phyloP scores from a whole-genome alignment of 345 rosid species.

The Balakata baccata region DNA sequence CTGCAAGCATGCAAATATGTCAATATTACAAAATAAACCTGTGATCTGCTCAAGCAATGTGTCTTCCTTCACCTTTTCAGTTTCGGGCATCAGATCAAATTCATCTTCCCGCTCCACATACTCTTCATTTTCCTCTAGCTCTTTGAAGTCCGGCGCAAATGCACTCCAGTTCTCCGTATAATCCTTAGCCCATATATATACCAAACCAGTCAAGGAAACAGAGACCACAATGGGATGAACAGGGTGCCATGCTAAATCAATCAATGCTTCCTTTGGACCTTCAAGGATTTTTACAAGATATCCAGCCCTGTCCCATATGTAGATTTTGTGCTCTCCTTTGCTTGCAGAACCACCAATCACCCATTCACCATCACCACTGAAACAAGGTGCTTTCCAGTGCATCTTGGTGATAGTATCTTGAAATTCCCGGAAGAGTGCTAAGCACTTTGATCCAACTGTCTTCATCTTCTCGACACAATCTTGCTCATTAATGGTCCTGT shows the following conservation, averaged over 20 bases:
- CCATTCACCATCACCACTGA: slow-evolving; percentile 99
- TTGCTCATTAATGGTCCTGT: slow-evolving; percentile 43
- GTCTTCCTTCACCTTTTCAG: slow-evolving; percentile 64
- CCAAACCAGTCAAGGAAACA: slow-evolving; percentile 85
- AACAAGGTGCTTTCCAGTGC: slow-evolving; percentile 99
- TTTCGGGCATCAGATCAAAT: slow-evolving; percentile 85
- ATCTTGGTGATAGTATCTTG: slow-evolving; percentile 93
- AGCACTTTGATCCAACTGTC: slow-evolving; percentile 72
- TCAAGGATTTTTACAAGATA: slow-evolving; percentile 97
- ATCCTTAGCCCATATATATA: slow-evolving; percentile 98
- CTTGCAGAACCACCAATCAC: slow-evolving; percentile 95
- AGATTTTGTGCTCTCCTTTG: slow-evolving; percentile 98
- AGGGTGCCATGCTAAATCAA: slow-evolving; percentile 99
- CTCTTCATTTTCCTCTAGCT: slow-evolving; percentile 99
- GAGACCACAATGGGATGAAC: slow-evolving; percentile 90
- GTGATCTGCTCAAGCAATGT: slow-evolving; percentile 1
- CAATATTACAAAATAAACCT: slow-evolving; percentile 12
- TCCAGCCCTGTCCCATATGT: slow-evolving; percentile 97
- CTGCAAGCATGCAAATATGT: slow-evolving; percentile 41
- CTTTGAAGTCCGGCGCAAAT: slow-evolving; percentile 98
- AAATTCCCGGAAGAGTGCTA: slow-evolving; percentile 81
- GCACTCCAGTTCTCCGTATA: slow-evolving; percentile 99
- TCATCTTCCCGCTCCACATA: slow-evolving; percentile 97
- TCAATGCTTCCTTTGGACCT: slow-evolving; percentile 96
- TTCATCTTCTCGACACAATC: slow-evolving; percentile 71